Percentiles rank a stretch among this genome's conserved stretches.
Evolutionary conservation across 140 eudicot species (phyloP).

Genomic region (Anethum foeniculum): DNA sequence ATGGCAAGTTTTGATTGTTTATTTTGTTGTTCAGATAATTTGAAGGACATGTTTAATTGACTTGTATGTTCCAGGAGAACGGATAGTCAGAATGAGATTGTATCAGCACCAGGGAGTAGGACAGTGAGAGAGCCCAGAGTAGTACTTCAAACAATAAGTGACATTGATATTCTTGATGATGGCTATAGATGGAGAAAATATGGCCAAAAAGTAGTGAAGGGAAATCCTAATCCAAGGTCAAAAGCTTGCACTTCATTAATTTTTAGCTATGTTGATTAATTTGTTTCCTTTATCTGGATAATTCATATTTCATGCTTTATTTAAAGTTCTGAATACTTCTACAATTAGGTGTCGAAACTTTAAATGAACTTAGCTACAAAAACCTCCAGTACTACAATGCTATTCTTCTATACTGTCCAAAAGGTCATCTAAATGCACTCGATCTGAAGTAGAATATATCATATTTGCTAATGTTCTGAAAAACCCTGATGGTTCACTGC

Average conservation of each 20-base stretch:
- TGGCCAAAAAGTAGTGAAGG: conserved; percentile 5
- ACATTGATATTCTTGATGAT: background rate
- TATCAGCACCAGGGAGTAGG: background rate
- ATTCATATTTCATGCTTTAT: background rate
- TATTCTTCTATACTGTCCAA: background rate
- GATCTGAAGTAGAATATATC: background rate
- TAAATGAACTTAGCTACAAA: background rate
- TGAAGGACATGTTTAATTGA: background rate
- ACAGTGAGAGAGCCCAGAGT: conserved; percentile 1
- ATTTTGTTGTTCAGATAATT: background rate
- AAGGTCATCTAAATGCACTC: background rate
- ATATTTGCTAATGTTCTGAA: background rate
- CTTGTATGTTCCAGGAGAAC: background rate
- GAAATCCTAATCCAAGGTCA: background rate
- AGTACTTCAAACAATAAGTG: background rate
- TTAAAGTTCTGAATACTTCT: background rate
- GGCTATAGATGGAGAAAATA: too few species aligned
- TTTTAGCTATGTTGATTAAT: background rate
- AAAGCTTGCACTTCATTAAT: background rate
- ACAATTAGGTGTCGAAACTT: background rate
- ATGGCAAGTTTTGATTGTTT: background rate
- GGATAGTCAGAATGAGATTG: background rate
- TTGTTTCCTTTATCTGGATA: too few species aligned
- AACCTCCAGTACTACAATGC: background rate
- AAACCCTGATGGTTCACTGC: background rate